phyloP scores from a whole-genome alignment of 2,329 filamentous ascomycete genomes.

The Colletotrichum sp. region DNA sequence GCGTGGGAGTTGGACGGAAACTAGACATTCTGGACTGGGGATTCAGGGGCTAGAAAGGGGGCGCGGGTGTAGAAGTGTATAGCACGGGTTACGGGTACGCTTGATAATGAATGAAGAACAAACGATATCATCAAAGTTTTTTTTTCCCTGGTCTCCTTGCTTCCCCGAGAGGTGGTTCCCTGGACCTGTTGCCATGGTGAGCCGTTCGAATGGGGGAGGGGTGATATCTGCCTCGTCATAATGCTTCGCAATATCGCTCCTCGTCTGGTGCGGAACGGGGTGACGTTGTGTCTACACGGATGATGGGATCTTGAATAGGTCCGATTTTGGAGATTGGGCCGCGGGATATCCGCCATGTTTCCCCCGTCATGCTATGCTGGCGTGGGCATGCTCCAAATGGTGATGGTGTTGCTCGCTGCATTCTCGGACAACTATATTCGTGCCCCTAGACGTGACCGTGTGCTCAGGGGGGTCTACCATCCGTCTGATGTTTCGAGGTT shows the following conservation, averaged over 20 bases:
- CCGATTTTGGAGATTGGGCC: not conserved
- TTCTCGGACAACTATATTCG: not conserved
- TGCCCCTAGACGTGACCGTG: not conserved
- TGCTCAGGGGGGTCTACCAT: not conserved
- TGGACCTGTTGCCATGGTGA: not conserved
- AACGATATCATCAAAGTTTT: not conserved
- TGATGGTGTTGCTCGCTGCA: not conserved
- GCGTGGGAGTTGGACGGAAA: not conserved
- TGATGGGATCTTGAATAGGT: not conserved
- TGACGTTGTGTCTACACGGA: not conserved
- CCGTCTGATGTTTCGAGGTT: not conserved
- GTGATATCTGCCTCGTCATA: not conserved
- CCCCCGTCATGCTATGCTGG: not conserved
- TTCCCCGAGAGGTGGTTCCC: not conserved
- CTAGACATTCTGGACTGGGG: not conserved
- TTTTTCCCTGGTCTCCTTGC: not conserved
- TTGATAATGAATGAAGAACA: not conserved
- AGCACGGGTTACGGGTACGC: not conserved
- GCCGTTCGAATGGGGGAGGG: not conserved
- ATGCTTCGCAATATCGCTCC: not conserved
- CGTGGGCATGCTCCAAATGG: not conserved
- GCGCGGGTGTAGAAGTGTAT: not conserved
- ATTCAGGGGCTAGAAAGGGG: not conserved
- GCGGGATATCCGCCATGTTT: not conserved
- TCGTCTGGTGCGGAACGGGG: not conserved